Evolutionary conservation across 1,284 basidiomycete species (phyloP), one percentile per base, ranked within the genome.

Genomic region (Marasmius oreades): DNA sequence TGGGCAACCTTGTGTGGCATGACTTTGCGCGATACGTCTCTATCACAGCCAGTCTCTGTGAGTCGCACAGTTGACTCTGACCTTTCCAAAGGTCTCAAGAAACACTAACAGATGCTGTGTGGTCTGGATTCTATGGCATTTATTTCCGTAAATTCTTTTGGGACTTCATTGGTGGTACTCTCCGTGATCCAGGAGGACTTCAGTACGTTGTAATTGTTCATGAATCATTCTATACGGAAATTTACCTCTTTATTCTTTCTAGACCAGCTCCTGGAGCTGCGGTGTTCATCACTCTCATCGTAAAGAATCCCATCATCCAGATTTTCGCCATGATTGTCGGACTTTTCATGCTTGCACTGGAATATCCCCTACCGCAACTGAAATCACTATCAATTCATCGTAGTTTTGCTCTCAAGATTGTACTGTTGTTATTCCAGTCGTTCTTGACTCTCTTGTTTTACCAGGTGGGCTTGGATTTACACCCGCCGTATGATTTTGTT

Each of bases 111-210:
- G 91, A 91, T 69, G 82, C 85, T 55, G 73, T 92, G 3, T 93
- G 90, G 92, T 84, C 88, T 22, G 75, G 79, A 33, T 87, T 90
- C 71, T 93, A 80, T 73, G 92, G 84, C 20, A 70, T 93, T 12
- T 76, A 90, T 63, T 93, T 84, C 75, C 89, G 91, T 71, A 94
- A 95, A 73, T 94, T 91, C 79, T 92, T 94, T 74, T 94, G 89
- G 86, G 93, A 95, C 75, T 88, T 90, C 64, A 71, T 88, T 16
- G 80, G 79, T 59, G 88, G 88, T 51, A 85, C 77, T 63, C 62
- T 88, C 59, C 85, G 89, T 62, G 77, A 83, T 65, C 90, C 90
- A 43, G 86, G 86, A 72, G 90, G 91, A 59, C 60, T 92, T 34
- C 88, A 93, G 92, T 93, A 65, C 67, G 88, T 86, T 12, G 39